A percentile compares a stretch with the other conserved stretches of the same genome.
These are phyloP conservation scores for Scheffersomyces coipomensis DNA, from an alignment of 805 yeast species.

Conservation along the genomic window DNA sequence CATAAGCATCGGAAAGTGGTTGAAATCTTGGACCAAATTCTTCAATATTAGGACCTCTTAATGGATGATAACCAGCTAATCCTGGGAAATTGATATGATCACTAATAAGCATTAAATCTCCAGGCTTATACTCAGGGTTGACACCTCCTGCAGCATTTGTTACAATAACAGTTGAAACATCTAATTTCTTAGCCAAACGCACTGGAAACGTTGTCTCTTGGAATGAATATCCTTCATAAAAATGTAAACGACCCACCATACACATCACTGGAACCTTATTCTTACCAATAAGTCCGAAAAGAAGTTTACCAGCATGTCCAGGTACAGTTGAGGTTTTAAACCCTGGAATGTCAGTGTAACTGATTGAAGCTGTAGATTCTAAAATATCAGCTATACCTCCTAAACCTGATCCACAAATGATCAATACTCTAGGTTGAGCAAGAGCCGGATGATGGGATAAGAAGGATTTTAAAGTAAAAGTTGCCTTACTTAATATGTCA, in stretches of 20 bases:
- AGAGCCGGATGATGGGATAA: conserved; percentile 1
- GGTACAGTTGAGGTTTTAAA: conserved; percentile 79
- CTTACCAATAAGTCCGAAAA: conserved; percentile 73
- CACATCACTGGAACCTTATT: conserved; percentile 78
- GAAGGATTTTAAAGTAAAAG: conserved; percentile 3
- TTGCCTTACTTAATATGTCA: conserved; percentile 7
- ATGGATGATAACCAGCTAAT: conserved; percentile 80
- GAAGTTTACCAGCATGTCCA: conserved; percentile 84
- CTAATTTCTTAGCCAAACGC: conserved; percentile 67
- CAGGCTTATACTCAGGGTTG: conserved; percentile 64
- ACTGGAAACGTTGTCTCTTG: conserved; percentile 83
- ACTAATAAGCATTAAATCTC: conserved; percentile 86
- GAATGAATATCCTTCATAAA: conserved; percentile 88
- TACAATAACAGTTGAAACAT: conserved; percentile 62
- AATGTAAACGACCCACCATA: conserved; percentile 92
- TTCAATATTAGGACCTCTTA: conserved; percentile 82
- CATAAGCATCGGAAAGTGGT: conserved; percentile 89
- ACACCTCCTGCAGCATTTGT: conserved; percentile 98
- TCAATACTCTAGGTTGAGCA: conserved; percentile 58
- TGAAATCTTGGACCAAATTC: conserved; percentile 83
- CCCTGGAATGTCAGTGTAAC: conserved; percentile 74
- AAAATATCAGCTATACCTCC: conserved; percentile 75
- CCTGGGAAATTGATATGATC: conserved; percentile 95
- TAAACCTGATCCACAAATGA: conserved; percentile 93
- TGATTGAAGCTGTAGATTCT: conserved; percentile 44